These are phyloP conservation scores for Aschersonia sp. DNA, from an alignment of 2,329 filamentous ascomycete genomes.

Conservation along the genomic window DNA sequence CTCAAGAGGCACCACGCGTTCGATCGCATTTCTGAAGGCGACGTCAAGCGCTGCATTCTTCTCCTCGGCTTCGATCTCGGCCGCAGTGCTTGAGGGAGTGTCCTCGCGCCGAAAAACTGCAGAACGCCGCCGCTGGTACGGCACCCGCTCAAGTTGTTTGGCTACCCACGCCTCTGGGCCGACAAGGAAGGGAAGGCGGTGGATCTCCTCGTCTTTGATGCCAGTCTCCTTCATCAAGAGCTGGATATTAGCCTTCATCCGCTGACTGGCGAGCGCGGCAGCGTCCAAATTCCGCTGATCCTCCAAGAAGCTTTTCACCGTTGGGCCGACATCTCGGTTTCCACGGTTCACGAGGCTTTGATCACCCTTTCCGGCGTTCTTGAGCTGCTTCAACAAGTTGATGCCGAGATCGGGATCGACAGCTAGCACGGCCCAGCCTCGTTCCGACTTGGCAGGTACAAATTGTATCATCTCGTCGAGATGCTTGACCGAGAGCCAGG, in stretches of 20 bases:
- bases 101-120: no score
- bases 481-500: constrained; percentile 11
- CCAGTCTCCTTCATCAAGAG: constrained; percentile 8
- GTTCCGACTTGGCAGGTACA: constrained; percentile 9
- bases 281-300: background rate
- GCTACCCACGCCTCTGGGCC: background rate
- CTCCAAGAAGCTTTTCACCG: background rate
- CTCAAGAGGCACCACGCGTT: no score
- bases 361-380: constrained; percentile 9
- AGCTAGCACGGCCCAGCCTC: constrained; percentile 10
- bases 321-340: no score
- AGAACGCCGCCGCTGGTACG: no score
- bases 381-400: constrained; percentile 8
- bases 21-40: no score
- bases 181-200: constrained; percentile 9
- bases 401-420: constrained; percentile 9
- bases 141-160: no score
- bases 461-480: constrained; percentile 14
- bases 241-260: constrained; percentile 8
- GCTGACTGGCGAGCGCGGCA: constrained; percentile 1
- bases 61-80: no score
- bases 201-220: constrained; percentile 6
- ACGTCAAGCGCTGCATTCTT: no score
- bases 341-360: background rate
- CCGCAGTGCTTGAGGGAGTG: no score